phyloP scores from a whole-genome alignment of 306 rosid species.

The Cucurbita moschata region DNA sequence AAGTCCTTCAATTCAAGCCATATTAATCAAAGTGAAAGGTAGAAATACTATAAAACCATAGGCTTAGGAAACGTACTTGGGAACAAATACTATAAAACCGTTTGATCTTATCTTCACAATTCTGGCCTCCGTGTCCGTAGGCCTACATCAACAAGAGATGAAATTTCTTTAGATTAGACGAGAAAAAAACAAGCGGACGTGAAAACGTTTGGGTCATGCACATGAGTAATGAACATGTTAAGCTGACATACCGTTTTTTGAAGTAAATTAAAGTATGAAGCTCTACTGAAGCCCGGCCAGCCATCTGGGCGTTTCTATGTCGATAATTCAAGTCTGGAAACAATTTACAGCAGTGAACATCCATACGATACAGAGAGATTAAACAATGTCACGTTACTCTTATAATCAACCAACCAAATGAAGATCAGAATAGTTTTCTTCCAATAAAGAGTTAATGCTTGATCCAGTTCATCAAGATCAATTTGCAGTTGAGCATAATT shows the following conservation, averaged over 20 bases:
- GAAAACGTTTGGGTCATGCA: background rate
- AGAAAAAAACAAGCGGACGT: background rate
- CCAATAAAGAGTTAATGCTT: background rate
- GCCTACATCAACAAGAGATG: constrained; percentile 35
- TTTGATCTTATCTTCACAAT: constrained; percentile 90
- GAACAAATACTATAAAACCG: constrained; percentile 88
- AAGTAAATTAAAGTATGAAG: constrained; percentile 72
- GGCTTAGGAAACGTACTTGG: constrained; percentile 47
- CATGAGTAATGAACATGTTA: background rate
- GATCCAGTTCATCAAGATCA: background rate
- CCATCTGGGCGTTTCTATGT: constrained; percentile 96
- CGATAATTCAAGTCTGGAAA: constrained; percentile 82
- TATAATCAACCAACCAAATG: background rate
- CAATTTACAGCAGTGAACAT: constrained; percentile 1
- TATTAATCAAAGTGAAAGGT: background rate
- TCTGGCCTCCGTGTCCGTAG: constrained; percentile 83
- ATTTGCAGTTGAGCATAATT: background rate
- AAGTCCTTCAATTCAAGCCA: background rate
- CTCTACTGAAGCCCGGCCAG: constrained; percentile 88
- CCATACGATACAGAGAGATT: no score
- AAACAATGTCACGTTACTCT: background rate
- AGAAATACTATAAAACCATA: background rate
- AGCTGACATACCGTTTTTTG: constrained; percentile 41
- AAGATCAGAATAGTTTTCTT: background rate
- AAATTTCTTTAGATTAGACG: background rate